Conservation (phyloP, 768 basidiomycete species). For the Pleurotus salmoneostramineus region DNA sequence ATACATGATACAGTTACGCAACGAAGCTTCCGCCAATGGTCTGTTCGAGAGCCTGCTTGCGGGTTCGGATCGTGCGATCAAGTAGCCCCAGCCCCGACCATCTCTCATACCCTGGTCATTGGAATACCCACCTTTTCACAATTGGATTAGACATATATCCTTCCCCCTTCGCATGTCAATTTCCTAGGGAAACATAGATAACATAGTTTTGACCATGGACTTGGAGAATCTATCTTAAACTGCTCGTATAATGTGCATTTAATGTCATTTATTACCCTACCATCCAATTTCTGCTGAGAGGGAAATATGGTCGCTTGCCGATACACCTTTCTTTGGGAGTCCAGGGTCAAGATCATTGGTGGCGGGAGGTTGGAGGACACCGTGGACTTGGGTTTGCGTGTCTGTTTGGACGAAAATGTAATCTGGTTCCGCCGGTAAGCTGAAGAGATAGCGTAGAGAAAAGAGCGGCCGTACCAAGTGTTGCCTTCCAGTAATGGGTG, state of each 20-base stretch:
- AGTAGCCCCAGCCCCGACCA: constrained; percentile 8
- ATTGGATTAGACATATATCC: too few relatives aligned
- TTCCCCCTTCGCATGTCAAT: background rate
- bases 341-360: constrained; percentile 62
- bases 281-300: constrained; percentile 62
- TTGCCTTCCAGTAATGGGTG: constrained; percentile 82
- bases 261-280: constrained; percentile 13
- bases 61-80: constrained; percentile 71
- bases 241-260: constrained; percentile 14
- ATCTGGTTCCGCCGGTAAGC: constrained; percentile 43
- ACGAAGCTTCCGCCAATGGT: constrained; percentile 80
- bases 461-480: constrained; percentile 53
- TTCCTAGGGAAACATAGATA: constrained; percentile 10
- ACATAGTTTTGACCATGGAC: constrained; percentile 9
- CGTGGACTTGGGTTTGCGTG: constrained; percentile 29
- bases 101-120: background rate
- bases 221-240: constrained; percentile 3
- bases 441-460: constrained; percentile 4
- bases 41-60: constrained; percentile 84
- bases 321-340: constrained; percentile 74
- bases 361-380: constrained; percentile 60
- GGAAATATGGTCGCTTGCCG: constrained; percentile 85
- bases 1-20: constrained; percentile 96
- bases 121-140: constrained; percentile 10
- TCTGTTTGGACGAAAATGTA: constrained; percentile 81